Conservation (phyloP, 257 asterid species). For the Scutellaria galericulata region DNA sequence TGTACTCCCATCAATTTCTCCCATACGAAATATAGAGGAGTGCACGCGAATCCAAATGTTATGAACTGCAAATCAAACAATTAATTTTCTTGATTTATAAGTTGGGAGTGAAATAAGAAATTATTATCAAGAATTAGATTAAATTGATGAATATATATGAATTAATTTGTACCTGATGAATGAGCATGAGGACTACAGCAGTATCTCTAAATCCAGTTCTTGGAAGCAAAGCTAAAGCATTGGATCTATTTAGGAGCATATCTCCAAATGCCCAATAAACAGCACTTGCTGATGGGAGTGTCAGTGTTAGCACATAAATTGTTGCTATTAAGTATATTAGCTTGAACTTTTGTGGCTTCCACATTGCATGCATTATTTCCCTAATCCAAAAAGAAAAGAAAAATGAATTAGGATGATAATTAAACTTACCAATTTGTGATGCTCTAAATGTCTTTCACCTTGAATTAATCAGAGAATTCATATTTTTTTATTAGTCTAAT, state of each 20-base stretch:
- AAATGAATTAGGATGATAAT: neutral
- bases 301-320: constrained; percentile 72
- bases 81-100: too few species aligned
- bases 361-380: constrained; percentile 94
- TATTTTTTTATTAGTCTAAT: neutral
- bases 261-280: constrained; percentile 96
- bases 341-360: constrained; percentile 93
- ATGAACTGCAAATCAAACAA: constrained; percentile 56
- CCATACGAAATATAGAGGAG: constrained; percentile 86
- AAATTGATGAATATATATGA: neutral
- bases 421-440: neutral
- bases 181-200: constrained; percentile 90
- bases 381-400: constrained; percentile 26
- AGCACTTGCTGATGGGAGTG: constrained; percentile 88
- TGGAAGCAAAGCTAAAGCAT: constrained; percentile 82
- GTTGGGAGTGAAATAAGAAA: too few species aligned
- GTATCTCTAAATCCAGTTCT: constrained; percentile 73
- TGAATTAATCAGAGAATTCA: neutral
- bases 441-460: constrained; percentile 6
- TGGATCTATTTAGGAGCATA: constrained; percentile 62
- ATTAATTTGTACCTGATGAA: constrained; percentile 63
- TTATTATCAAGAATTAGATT: neutral
- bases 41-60: constrained; percentile 89
- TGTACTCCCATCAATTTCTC: constrained; percentile 80
- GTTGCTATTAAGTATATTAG: constrained; percentile 73